Conservation (phyloP, 129 eudicot genomes). For the Kitagawia praeruptora region DNA sequence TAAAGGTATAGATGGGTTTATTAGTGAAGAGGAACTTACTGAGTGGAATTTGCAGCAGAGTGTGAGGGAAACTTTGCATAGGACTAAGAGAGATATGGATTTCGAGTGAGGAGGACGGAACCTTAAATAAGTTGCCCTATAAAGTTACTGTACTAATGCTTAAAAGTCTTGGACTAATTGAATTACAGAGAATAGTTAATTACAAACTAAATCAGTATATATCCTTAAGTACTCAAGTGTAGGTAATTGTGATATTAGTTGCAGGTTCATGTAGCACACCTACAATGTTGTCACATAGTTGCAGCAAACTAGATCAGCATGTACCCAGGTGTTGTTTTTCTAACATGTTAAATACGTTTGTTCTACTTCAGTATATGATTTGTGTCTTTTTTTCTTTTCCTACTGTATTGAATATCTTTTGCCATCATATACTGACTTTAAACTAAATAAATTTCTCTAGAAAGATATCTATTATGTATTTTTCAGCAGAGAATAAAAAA, state of each 20-base stretch:
- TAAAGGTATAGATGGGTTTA: constrained; percentile 76
- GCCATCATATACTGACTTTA: background rate
- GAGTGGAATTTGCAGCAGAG: constrained; percentile 70
- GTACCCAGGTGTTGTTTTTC: background rate
- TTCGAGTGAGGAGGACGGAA: background rate
- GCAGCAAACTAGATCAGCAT: background rate
- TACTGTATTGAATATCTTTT: background rate
- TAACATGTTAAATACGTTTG: background rate
- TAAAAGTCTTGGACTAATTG: background rate
- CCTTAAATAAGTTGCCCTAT: background rate
- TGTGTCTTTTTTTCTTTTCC: background rate
- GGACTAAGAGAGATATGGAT: constrained; percentile 80
- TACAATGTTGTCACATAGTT: background rate
- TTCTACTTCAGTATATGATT: background rate
- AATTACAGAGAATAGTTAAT: background rate
- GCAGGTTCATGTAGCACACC: background rate
- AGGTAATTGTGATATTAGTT: background rate
- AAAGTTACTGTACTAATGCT: background rate
- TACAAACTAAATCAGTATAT: too few relatives aligned
- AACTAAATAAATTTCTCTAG: background rate
- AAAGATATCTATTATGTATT: background rate
- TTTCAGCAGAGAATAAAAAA: background rate
- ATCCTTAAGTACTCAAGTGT: too few relatives aligned
- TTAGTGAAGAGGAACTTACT: constrained; percentile 56
- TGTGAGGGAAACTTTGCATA: constrained; percentile 63